Evolutionary conservation across 2,329 filamentous ascomycete species (phyloP), one percentile per base, ranked within the genome.

Genomic region (Talaromyces rugulosus): DNA sequence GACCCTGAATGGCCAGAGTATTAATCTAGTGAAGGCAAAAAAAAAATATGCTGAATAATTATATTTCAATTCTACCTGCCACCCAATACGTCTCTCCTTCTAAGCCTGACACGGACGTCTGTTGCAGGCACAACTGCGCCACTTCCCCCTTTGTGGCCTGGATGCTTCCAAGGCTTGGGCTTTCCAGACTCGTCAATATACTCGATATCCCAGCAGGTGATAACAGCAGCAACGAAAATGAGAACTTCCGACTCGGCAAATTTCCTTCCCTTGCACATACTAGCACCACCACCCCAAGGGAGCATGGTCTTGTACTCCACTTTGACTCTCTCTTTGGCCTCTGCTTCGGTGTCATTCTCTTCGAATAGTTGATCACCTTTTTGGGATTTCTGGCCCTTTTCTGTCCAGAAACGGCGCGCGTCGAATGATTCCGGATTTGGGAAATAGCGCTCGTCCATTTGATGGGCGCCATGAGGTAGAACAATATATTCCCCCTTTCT

Each of bases 201-300:
- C 14, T 31, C 50, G 6, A 87, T 79, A 51, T 87, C 81, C 83
- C 84, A 87, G 68, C 84, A 77, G 4, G 77, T 74, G 27, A 87
- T 68, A 27, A 87, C 78, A 1, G 80, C 78, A 18, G 83, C 83
- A 1, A 79, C 77, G 52, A 84, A 81, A 34, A 79, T 71, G 53
- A 86, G 66, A 27, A 80, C 77, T 66, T 82, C 78, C 52, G 78
- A 76, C 66, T 84, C 78, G 3, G 81, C 82, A 62, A 85, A 82
- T 2, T 73, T 71, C 14, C 80, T 75, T 3, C 81, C 81, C 68
- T 83, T 83, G 33, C 54, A 56, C 66, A 81, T 80, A 23, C 75
- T 73, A 30, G 74, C 63, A 4, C 81, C 83, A 8, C 78, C 79
- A 12, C 80, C 81, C 68, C 80, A 83, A 1, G 81, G 78, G 42